Evolutionary conservation across 2,329 filamentous ascomycete genomes (phyloP).

Genomic region (Calonectria pseudoreteaudii): DNA sequence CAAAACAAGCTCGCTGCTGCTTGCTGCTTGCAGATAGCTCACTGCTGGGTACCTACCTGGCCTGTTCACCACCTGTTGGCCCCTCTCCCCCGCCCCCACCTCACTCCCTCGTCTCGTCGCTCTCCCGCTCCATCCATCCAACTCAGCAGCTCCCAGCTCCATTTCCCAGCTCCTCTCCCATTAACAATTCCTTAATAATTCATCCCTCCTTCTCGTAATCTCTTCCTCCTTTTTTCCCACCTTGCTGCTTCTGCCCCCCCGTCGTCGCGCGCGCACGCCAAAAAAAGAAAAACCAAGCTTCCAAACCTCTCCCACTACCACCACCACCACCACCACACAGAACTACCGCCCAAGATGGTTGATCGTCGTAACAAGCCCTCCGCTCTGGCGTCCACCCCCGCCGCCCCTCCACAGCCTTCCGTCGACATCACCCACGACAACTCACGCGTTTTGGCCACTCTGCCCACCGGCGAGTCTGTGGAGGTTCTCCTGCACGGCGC

Average conservation of each 20-base stretch:
- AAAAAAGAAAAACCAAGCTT: not conserved
- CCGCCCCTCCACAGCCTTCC: conserved; percentile 78
- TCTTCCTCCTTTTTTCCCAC: not conserved
- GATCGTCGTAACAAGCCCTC: conserved; percentile 88
- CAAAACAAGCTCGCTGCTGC: conserved; percentile 15
- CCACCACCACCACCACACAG: not conserved
- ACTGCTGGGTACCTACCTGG: not conserved
- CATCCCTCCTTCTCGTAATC: not conserved
- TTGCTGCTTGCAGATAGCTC: not conserved
- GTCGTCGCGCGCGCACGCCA: not conserved
- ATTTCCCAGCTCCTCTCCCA: not conserved
- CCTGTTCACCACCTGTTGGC: not conserved
- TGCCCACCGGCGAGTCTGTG: conserved; percentile 89
- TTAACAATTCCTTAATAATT: not conserved
- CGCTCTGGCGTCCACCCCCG: conserved; percentile 79
- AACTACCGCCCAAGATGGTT: conserved; percentile 66
- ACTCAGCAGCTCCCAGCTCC: conserved; percentile 9
- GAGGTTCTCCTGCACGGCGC: conserved; percentile 91
- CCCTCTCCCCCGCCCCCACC: conserved; percentile 11
- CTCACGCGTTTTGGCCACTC: conserved; percentile 78
- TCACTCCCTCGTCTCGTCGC: conserved; percentile 18
- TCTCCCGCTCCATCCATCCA: conserved; percentile 9
- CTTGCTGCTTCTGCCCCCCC: not conserved
- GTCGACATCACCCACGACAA: conserved; percentile 80
- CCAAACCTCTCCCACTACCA: not conserved